Evolutionary conservation across 306 rosid species (phyloP).

Genomic region (Carpinus viminea): DNA sequence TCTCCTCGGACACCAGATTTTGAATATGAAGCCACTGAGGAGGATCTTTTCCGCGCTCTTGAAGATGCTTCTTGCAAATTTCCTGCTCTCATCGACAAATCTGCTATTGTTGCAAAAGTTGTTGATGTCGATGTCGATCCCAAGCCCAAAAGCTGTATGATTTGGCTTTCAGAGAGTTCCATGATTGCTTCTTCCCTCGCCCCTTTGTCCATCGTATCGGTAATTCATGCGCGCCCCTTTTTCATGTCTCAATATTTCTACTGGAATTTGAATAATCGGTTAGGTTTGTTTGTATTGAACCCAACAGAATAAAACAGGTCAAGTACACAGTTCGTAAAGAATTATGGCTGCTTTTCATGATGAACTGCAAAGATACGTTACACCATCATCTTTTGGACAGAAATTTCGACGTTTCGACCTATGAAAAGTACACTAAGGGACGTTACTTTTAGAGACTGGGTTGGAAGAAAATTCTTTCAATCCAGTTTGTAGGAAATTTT

Average conservation of each 20-base stretch:
- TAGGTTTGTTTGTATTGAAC: background rate
- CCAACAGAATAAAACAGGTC: background rate
- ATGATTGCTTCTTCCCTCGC: slow-evolving; percentile 61
- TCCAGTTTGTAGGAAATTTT: too few species aligned
- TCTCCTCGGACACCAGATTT: slow-evolving; percentile 37
- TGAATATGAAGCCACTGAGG: slow-evolving; percentile 35
- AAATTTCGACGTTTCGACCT: too few species aligned
- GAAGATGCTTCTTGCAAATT: slow-evolving; percentile 60
- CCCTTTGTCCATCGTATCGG: slow-evolving; percentile 72
- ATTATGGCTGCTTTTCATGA: background rate
- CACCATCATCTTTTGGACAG: background rate
- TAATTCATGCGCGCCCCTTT: slow-evolving; percentile 30
- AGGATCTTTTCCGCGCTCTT: slow-evolving; percentile 32
- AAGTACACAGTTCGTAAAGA: background rate
- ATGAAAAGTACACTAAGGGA: too few species aligned
- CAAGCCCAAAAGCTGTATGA: slow-evolving; percentile 33
- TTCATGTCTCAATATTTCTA: background rate
- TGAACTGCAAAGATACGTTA: background rate
- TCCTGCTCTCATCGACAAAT: slow-evolving; percentile 54
- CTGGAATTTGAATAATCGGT: background rate
- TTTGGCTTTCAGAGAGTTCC: slow-evolving; percentile 78
- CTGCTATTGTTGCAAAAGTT: slow-evolving; percentile 58
- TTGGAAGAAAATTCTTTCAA: too few species aligned
- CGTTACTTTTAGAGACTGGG: too few species aligned
- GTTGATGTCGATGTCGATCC: slow-evolving; percentile 36